These are phyloP conservation scores for Rosa lucieae DNA, from an alignment of 306 rosid genomes.

Conservation along the genomic window DNA sequence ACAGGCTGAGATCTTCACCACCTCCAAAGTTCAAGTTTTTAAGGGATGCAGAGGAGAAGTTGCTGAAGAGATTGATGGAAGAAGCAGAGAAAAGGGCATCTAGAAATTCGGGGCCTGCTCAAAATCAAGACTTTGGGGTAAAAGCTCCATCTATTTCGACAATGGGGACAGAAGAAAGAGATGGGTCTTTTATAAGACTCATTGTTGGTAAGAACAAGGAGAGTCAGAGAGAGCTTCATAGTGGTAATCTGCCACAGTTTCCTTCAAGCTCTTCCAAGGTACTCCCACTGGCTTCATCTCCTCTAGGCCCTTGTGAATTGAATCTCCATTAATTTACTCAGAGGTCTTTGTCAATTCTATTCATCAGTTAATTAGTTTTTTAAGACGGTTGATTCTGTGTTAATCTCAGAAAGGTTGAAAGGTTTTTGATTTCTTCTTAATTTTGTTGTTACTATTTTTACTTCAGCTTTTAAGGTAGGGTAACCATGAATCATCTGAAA, in stretches of 20 bases:
- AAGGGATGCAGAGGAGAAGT: conserved; percentile 89
- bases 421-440: neutral
- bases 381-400: conserved; percentile 33
- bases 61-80: conserved; percentile 59
- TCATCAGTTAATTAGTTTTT: conserved; percentile 28
- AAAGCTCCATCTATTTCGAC: conserved; percentile 25
- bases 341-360: conserved; percentile 33
- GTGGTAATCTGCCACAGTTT: conserved; percentile 32
- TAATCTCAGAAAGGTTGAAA: conserved; percentile 19
- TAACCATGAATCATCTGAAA: conserved; percentile 30
- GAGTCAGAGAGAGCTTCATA: conserved; percentile 27
- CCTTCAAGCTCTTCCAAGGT: conserved; percentile 79
- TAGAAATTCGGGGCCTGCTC: conserved; percentile 29
- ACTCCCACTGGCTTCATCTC: conserved; percentile 82
- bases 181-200: conserved; percentile 40
- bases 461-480: conserved; percentile 20
- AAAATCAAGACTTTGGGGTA: conserved; percentile 25
- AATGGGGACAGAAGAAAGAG: conserved; percentile 25
- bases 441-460: conserved; percentile 14
- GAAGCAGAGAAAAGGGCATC: conserved; percentile 52
- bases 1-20: conserved; percentile 68
- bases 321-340: conserved; percentile 24
- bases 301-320: conserved; percentile 49
- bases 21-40: conserved; percentile 83
- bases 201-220: conserved; percentile 40